phyloP scores from a whole-genome alignment of 192 early-diverging fungal species.

The Diversispora eburnea region DNA sequence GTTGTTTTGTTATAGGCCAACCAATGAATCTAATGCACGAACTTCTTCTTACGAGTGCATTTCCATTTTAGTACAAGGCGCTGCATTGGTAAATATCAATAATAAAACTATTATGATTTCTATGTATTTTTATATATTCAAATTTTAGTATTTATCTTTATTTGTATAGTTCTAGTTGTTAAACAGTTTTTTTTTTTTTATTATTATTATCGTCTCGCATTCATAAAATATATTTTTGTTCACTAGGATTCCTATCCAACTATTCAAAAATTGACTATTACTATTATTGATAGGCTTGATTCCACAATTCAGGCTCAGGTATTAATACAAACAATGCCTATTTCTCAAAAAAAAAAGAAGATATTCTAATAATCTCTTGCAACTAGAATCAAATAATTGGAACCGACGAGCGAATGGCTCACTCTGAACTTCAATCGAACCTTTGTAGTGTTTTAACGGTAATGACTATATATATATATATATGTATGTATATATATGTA shows the following conservation, averaged over 20 bases:
- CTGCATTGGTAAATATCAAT: constrained; percentile 47
- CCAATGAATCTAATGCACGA: constrained; percentile 82
- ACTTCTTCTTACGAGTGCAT: constrained; percentile 94
- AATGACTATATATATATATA: too few species aligned
- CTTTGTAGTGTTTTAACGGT: constrained; percentile 86
- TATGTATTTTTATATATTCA: too few species aligned
- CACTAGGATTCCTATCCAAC: constrained; percentile 67
- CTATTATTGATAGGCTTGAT: constrained; percentile 78
- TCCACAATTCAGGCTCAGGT: constrained; percentile 50
- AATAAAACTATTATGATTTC: neutral
- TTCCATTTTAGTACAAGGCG: constrained; percentile 69
- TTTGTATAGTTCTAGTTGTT: too few species aligned
- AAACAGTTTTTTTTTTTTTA: neutral
- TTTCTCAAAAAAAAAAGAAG: neutral
- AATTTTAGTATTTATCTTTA: too few species aligned
- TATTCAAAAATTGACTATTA: constrained; percentile 71
- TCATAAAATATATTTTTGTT: neutral
- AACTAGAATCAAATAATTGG: constrained; percentile 72
- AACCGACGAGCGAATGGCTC: constrained; percentile 75
- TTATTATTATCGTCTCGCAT: neutral
- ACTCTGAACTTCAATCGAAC: constrained; percentile 89
- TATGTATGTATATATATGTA: too few species aligned
- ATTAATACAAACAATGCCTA: neutral
- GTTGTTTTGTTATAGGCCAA: constrained; percentile 28
- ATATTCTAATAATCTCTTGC: neutral